Conservation (phyloP, 2,329 filamentous ascomycete genomes). For the Apiospora sp. region DNA sequence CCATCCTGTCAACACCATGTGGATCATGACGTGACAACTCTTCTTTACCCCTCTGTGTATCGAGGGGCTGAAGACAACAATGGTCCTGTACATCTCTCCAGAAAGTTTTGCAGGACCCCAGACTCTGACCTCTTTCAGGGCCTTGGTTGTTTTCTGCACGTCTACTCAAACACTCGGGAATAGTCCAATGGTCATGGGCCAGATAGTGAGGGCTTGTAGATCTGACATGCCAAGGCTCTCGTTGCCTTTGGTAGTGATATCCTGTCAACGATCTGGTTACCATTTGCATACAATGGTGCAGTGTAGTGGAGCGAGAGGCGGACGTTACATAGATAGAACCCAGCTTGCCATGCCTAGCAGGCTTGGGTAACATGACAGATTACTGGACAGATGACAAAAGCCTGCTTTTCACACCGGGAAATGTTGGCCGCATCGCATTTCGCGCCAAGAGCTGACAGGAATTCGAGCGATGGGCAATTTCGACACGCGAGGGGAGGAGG, state of each 20-base stretch:
- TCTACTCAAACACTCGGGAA: neutral
- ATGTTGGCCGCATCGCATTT: neutral
- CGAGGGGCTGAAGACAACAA: conserved; percentile 3
- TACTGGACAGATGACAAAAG: neutral
- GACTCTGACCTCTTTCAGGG: neutral
- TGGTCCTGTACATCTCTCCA: neutral
- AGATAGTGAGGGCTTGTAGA: neutral
- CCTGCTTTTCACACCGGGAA: neutral
- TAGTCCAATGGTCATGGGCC: neutral
- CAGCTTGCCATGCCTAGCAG: neutral
- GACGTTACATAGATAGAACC: neutral
- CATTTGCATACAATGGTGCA: neutral
- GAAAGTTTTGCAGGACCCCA: neutral
- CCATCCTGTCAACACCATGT: neutral
- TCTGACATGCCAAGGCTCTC: conserved; percentile 15
- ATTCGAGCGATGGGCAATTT: conserved; percentile 11
- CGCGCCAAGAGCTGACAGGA: conserved; percentile 4
- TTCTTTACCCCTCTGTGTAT: conserved; percentile 16
- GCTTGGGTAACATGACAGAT: conserved; percentile 7
- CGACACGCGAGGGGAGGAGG: conserved; percentile 8
- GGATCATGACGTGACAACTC: conserved; percentile 6
- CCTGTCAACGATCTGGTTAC: neutral
- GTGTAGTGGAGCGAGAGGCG: neutral
- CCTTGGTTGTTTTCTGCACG: neutral
- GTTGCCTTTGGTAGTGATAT: neutral